Evolutionary conservation across 2,329 filamentous ascomycete genomes (phyloP).

Genomic region (Ceratocystiopsis sp.): DNA sequence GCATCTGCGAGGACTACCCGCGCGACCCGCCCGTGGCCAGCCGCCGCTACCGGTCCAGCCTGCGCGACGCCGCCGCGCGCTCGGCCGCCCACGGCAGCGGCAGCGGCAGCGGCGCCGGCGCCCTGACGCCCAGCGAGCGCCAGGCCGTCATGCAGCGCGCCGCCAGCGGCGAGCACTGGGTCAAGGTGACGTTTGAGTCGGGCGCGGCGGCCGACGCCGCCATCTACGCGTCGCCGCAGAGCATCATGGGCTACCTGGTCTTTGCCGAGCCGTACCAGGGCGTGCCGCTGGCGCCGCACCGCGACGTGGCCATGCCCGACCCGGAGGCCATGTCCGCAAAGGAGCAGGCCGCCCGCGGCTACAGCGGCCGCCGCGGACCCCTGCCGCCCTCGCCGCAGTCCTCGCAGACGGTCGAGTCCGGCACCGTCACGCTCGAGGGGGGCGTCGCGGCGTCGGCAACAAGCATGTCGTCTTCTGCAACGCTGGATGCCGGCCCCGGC

Average conservation of each 20-base stretch:
- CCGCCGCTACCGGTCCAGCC: constrained; percentile 55
- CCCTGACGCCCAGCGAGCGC: constrained; percentile 55
- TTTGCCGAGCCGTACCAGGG: constrained; percentile 55
- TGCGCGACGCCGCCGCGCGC: constrained; percentile 55
- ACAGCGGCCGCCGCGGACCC: constrained; percentile 15
- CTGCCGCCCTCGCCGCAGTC: constrained; percentile 22
- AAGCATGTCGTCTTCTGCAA: constrained; percentile 20
- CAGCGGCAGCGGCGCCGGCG: constrained; percentile 30
- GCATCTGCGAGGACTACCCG: constrained; percentile 86
- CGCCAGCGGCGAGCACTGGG: constrained; percentile 79
- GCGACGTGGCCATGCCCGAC: constrained; percentile 46
- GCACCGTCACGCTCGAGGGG: constrained; percentile 28
- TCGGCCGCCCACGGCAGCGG: constrained; percentile 5
- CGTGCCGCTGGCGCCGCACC: constrained; percentile 35
- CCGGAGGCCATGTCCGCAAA: constrained; percentile 17
- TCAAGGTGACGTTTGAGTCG: constrained; percentile 70
- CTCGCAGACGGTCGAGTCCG: constrained; percentile 40
- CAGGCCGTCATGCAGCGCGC: constrained; percentile 59
- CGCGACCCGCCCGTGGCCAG: constrained; percentile 60
- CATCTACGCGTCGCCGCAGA: constrained; percentile 52
- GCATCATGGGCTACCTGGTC: constrained; percentile 52
- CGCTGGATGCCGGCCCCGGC: too few relatives aligned
- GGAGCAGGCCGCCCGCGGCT: constrained; percentile 1
- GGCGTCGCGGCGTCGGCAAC: constrained; percentile 25
- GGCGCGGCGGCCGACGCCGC: constrained; percentile 53